Conservation (phyloP, 73 alveolate species). For the Durusdinium trenchii region DNA sequence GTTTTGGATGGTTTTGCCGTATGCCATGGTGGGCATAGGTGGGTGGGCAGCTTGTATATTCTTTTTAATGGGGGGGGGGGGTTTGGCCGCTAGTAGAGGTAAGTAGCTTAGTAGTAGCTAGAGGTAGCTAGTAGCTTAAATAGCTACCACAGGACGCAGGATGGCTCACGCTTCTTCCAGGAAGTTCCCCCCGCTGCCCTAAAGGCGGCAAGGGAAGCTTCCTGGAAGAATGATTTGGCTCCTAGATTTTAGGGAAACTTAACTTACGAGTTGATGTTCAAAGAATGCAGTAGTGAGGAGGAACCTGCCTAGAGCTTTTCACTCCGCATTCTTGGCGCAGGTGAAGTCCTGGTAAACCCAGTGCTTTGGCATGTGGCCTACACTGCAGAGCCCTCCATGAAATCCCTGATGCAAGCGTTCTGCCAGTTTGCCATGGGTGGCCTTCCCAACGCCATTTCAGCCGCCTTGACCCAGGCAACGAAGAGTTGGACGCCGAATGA, state of each 20-base stretch:
- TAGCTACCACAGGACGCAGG: too few species aligned
- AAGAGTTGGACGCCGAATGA: constrained; percentile 29
- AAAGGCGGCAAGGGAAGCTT: too few species aligned
- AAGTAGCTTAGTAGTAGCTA: too few species aligned
- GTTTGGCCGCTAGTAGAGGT: too few species aligned
- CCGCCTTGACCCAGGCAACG: constrained; percentile 21
- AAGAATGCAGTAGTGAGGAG: neutral
- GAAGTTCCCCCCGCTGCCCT: too few species aligned
- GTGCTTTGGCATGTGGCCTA: constrained; percentile 65
- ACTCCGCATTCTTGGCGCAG: neutral
- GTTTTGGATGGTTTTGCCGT: constrained; percentile 64
- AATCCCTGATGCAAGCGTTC: constrained; percentile 52
- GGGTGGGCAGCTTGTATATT: neutral
- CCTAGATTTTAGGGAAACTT: too few species aligned
- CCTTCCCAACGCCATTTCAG: constrained; percentile 19
- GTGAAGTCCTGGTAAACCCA: constrained; percentile 50
- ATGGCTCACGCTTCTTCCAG: too few species aligned
- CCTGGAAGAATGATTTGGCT: too few species aligned
- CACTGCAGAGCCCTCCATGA: constrained; percentile 33
- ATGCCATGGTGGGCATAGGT: constrained; percentile 55
- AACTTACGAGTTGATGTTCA: too few species aligned
- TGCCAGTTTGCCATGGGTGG: constrained; percentile 61
- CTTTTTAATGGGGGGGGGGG: too few species aligned
- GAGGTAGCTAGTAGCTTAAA: too few species aligned
- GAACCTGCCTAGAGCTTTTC: neutral